A percentile compares a stretch with the other conserved stretches of the same genome.
Conservation (phyloP, 257 asterid genomes). For the Voacanga thouarsii region DNA sequence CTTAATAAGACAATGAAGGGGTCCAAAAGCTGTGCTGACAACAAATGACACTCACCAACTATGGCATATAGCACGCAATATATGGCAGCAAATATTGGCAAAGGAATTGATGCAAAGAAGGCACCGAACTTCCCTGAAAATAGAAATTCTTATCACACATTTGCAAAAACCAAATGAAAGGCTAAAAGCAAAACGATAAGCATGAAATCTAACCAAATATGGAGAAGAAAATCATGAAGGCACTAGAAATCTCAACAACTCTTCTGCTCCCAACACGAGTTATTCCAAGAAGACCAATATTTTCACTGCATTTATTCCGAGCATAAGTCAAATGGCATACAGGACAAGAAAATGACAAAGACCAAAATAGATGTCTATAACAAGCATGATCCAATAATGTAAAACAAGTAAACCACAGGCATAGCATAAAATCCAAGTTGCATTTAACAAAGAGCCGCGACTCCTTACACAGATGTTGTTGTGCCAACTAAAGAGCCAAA, state of each 20-base stretch:
- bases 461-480: constrained; percentile 76
- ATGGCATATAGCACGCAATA: constrained; percentile 86
- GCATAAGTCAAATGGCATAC: background rate
- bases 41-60: constrained; percentile 62
- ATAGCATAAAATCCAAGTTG: constrained; percentile 7
- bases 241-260: constrained; percentile 87
- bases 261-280: constrained; percentile 99
- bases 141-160: constrained; percentile 13
- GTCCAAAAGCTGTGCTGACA: background rate
- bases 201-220: constrained; percentile 63
- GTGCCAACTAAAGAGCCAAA: constrained; percentile 84
- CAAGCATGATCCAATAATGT: background rate
- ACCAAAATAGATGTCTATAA: background rate
- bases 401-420: background rate
- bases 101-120: constrained; percentile 86
- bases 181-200: background rate
- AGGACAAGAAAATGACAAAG: background rate
- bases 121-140: constrained; percentile 95
- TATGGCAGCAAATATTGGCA: constrained; percentile 91
- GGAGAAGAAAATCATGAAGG: constrained; percentile 95
- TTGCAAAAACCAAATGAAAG: background rate
- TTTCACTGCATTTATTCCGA: constrained; percentile 56
- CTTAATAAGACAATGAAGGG: constrained; percentile 3
- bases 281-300: constrained; percentile 94
- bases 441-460: background rate